Conservation (phyloP, 306 rosid species). For the Cercis canadensis region DNA sequence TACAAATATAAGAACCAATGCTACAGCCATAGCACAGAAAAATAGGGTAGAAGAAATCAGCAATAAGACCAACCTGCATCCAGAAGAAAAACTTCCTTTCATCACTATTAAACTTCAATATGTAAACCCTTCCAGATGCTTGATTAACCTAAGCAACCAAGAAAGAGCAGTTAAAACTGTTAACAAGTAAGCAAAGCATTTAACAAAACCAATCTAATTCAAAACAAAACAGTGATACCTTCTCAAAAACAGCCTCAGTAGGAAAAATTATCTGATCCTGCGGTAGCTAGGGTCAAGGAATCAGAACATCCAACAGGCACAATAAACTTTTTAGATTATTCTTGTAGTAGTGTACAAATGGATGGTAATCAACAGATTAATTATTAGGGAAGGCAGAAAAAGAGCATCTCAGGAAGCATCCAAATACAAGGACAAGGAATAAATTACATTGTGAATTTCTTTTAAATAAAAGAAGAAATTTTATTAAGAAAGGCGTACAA, state of each 20-base stretch:
- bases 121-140: constrained; percentile 89
- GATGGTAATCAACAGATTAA: constrained; percentile 10
- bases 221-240: constrained; percentile 56
- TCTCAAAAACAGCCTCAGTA: constrained; percentile 88
- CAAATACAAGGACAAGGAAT: background rate
- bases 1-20: constrained; percentile 20
- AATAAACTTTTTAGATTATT: background rate
- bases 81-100: constrained; percentile 90
- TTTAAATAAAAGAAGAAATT: no score
- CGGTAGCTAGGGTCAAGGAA: constrained; percentile 60
- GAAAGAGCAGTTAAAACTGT: constrained; percentile 28
- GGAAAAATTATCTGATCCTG: constrained; percentile 97
- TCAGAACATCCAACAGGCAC: constrained; percentile 21
- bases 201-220: constrained; percentile 22
- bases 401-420: background rate
- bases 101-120: constrained; percentile 79
- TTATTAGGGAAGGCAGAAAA: background rate
- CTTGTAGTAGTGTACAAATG: background rate
- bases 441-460: background rate
- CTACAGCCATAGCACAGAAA: constrained; percentile 14
- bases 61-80: constrained; percentile 79
- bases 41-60: background rate
- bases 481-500: no score
- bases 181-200: constrained; percentile 16
- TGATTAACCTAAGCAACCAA: constrained; percentile 73